phyloP scores from a whole-genome alignment of 768 basidiomycete species.

The Epithele typhae region DNA sequence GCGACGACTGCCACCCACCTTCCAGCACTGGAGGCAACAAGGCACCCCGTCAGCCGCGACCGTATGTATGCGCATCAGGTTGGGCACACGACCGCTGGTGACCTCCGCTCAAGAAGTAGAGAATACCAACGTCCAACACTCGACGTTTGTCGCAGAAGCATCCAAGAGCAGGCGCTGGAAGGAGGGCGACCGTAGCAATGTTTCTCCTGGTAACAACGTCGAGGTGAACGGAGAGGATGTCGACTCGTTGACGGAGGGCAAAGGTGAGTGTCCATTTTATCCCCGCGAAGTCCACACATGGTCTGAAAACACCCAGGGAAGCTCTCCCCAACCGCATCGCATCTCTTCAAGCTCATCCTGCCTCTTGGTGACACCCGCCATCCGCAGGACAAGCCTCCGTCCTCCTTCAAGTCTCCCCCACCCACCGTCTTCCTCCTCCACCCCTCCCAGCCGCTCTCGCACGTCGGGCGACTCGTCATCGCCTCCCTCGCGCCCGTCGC shows the following conservation, averaged over 20 bases:
- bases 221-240: slow-evolving; percentile 17
- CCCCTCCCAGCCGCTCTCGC: slow-evolving; percentile 65
- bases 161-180: slow-evolving; percentile 31
- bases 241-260: slow-evolving; percentile 23
- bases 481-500: slow-evolving; percentile 36
- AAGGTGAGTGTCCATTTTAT: slow-evolving; percentile 29
- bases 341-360: slow-evolving; percentile 62
- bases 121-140: slow-evolving; percentile 37
- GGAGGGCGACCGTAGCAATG: slow-evolving; percentile 3
- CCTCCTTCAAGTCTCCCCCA: slow-evolving; percentile 19
- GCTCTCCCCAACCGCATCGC: slow-evolving; percentile 56
- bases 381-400: neutral
- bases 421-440: slow-evolving; percentile 60
- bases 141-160: slow-evolving; percentile 41
- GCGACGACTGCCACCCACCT: too few relatives aligned
- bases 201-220: too few relatives aligned
- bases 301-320: slow-evolving; percentile 37
- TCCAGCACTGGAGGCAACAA: too few relatives aligned
- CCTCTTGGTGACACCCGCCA: slow-evolving; percentile 35
- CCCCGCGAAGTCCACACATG: neutral
- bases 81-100: neutral
- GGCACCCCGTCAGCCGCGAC: too few relatives aligned
- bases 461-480: slow-evolving; percentile 53
- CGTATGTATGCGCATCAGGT: too few relatives aligned
- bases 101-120: slow-evolving; percentile 21